Conservation (phyloP, 331 rosid species). For the Arachis monticola region DNA sequence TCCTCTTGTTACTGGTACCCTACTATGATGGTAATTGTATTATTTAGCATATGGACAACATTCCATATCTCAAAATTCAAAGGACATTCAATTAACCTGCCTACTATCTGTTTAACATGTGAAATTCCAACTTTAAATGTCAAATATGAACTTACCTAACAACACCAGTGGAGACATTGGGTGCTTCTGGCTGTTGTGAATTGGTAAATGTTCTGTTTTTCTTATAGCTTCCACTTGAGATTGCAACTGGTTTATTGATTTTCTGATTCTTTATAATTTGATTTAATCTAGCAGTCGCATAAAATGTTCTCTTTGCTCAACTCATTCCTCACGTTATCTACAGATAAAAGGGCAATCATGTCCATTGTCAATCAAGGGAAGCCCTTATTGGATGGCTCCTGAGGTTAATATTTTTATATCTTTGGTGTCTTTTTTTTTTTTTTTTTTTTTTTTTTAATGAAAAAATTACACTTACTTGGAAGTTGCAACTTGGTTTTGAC, state of each 20-base stretch:
- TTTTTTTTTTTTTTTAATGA: too few relatives aligned
- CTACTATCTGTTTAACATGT: neutral
- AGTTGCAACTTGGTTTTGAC: slow-evolving; percentile 37
- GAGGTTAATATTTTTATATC: slow-evolving; percentile 64
- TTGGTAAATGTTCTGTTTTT: slow-evolving; percentile 14
- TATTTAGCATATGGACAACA: slow-evolving; percentile 24
- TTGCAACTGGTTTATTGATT: slow-evolving; percentile 18
- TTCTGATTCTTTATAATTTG: slow-evolving; percentile 23
- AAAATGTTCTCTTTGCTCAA: slow-evolving; percentile 36
- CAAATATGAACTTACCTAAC: neutral
- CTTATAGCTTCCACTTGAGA: slow-evolving; percentile 1
- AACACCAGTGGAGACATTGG: slow-evolving; percentile 6
- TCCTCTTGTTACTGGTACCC: neutral
- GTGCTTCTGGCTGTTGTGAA: slow-evolving; percentile 18
- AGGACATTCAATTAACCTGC: slow-evolving; percentile 5
- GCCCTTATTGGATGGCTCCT: slow-evolving; percentile 99
- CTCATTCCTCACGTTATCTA: slow-evolving; percentile 37
- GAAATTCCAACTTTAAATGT: slow-evolving; percentile 15
- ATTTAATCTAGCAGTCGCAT: slow-evolving; percentile 27
- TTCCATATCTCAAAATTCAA: slow-evolving; percentile 26
- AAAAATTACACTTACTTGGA: slow-evolving; percentile 5
- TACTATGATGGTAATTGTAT: slow-evolving; percentile 27
- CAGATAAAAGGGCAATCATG: slow-evolving; percentile 92
- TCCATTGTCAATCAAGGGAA: slow-evolving; percentile 94
- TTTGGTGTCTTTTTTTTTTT: neutral